phyloP scores from a whole-genome alignment of 208 protist genomes.

The Jaenimonas drosophilae region DNA sequence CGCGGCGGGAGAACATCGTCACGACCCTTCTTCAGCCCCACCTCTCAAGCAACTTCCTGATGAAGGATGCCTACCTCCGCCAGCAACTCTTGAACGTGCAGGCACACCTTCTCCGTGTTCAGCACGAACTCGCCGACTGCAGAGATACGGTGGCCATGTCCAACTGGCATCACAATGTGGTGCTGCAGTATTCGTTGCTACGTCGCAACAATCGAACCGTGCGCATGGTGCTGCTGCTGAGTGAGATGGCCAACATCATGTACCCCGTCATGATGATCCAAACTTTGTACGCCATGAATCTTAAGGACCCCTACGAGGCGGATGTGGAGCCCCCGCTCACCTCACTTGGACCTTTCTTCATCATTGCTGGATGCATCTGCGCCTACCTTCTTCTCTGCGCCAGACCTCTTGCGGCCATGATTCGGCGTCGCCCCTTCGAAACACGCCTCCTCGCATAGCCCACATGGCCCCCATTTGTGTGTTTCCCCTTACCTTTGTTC shows the following conservation, averaged over 20 bases:
- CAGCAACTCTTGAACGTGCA: conserved; percentile 48
- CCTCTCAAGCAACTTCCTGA: conserved; percentile 42
- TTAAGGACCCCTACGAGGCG: conserved; percentile 51
- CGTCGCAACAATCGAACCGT: conserved; percentile 55
- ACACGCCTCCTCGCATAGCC: conserved; percentile 45
- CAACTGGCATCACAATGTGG: conserved; percentile 84
- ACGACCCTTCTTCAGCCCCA: conserved; percentile 51
- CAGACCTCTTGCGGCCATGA: conserved; percentile 21
- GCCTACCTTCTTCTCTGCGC: conserved; percentile 24
- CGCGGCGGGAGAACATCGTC: conserved; percentile 56
- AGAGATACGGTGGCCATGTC: conserved; percentile 71
- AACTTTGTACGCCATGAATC: conserved; percentile 79
- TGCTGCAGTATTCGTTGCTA: conserved; percentile 57
- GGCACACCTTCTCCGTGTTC: conserved; percentile 52
- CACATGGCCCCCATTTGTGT: conserved; percentile 1
- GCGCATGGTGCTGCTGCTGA: conserved; percentile 58
- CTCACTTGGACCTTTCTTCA: conserved; percentile 48
- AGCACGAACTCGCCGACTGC: conserved; percentile 68
- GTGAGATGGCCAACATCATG: conserved; percentile 75
- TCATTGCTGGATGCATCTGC: conserved; percentile 31
- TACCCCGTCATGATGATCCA: conserved; percentile 71
- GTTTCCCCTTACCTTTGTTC: conserved; percentile 1
- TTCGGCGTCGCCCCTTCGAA: conserved; percentile 35
- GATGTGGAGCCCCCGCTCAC: conserved; percentile 31
- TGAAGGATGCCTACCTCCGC: conserved; percentile 29